These are phyloP conservation scores for Oryza coarctata DNA, from an alignment of 176 grass and related monocot species.

Conservation along the genomic window DNA sequence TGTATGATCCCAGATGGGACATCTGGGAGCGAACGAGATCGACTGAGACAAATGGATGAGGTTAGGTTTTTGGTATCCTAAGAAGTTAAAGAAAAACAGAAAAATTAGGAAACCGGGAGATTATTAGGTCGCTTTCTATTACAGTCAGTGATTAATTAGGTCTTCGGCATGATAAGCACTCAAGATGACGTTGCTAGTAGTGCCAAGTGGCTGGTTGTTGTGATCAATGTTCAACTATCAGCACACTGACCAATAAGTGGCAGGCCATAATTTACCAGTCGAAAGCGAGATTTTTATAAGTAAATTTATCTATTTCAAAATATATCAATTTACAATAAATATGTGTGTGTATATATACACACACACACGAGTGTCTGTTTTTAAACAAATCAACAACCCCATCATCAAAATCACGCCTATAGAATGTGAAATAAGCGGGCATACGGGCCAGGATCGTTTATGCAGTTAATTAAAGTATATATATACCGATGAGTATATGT, in stretches of 20 bases:
- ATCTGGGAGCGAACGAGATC: background rate
- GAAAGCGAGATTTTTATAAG: too few species aligned
- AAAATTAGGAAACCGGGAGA: background rate
- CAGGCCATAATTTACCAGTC: too few species aligned
- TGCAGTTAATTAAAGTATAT: too few species aligned
- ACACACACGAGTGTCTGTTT: too few species aligned
- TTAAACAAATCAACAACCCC: too few species aligned
- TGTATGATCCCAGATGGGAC: background rate
- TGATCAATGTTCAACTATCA: background rate
- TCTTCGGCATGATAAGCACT: background rate
- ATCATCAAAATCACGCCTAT: too few species aligned
- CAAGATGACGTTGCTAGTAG: background rate
- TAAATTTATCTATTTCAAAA: too few species aligned
- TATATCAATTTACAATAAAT: too few species aligned
- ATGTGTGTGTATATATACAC: too few species aligned
- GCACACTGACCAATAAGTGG: background rate
- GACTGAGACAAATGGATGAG: background rate
- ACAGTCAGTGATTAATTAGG: background rate
- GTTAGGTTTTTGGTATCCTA: background rate
- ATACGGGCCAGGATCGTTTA: too few species aligned
- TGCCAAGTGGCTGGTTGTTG: background rate
- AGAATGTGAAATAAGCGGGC: too few species aligned
- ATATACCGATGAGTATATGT: too few species aligned
- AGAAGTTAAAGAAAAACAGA: background rate
- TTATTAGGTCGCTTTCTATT: background rate